Base-by-base conservation (phyloP, 2,329 filamentous ascomycete genomes). In the Stagonosporopsis chrysanthemi region DNA sequence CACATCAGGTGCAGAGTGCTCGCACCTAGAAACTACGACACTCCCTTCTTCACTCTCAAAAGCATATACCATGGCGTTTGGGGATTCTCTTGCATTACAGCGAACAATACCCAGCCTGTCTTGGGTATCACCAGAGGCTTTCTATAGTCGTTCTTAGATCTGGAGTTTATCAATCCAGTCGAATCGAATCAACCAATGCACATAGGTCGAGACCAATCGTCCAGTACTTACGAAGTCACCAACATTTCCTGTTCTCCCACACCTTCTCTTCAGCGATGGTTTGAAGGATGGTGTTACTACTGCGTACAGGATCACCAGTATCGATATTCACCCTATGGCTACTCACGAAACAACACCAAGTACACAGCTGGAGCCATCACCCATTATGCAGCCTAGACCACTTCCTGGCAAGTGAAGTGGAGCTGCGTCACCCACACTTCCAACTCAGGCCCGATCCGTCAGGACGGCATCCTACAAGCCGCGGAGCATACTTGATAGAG, bases 61-160 rank as follows among this genome's bases (percentile, higher is more conserved):
- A 43, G n/a, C 14, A 42, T 36, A 23, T 23, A 11, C 15, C 15
- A 44, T 17, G 48, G 54, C 48, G 54, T 52, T 40, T 2, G 9
- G 29, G 33, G 31, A 26, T n/a, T 1, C 5, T 14, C 23, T 23
- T 33, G 9, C 19, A 29, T 52, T n/a, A 9, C 15, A 49, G 39
- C 39, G 48, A 35, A 40, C 14, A n/a, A 49, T 41, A 52, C 43
- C 49, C 38, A 44, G 29, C 54, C 43, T 48, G 33, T 57, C 19
- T 40, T 44, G 44, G 48, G 43, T 44, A 12, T 45, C 15, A 39
- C 38, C 26, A 40, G 5, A 14, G 39, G 15, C 12, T 57, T 57
- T 33, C 35, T 12, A 35, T 52, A 49, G 43, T 38, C 47, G 5
- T 15, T 14, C 38, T 19, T 39, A 48, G 38, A 47, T 42, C 19